Percentiles rank a stretch among this genome's conserved stretches.
Conservation (phyloP, 2,329 filamentous ascomycete species). For the Alternaria solani region DNA sequence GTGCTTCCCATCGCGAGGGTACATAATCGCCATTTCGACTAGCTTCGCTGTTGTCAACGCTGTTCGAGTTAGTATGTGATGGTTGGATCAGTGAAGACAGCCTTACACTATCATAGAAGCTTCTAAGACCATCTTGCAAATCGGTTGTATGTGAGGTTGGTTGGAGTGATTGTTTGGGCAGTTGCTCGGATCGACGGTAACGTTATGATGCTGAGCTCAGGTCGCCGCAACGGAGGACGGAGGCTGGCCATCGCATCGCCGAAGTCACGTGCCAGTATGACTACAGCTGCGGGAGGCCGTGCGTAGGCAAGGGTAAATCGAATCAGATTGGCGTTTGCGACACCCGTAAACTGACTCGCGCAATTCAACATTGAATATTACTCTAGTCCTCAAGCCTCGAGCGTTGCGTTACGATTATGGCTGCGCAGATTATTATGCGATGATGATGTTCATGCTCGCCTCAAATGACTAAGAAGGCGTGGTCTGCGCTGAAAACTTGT, state of each 20-base stretch:
- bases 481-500: neutral
- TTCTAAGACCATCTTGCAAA: constrained; percentile 90
- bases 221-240: constrained; percentile 32
- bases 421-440: neutral
- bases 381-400: neutral
- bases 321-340: constrained; percentile 1
- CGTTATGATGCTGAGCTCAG: constrained; percentile 31
- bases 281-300: constrained; percentile 14
- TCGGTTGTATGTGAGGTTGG: constrained; percentile 11
- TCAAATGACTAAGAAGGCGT: neutral
- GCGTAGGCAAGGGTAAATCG: neutral
- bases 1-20: constrained; percentile 94
- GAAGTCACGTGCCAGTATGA: constrained; percentile 7
- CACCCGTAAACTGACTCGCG: constrained; percentile 3
- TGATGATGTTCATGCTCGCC: neutral
- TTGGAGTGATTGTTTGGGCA: constrained; percentile 11
- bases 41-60: constrained; percentile 98
- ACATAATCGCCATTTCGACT: constrained; percentile 94
- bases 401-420: neutral
- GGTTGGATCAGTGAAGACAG: constrained; percentile 23
- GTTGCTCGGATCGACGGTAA: constrained; percentile 23
- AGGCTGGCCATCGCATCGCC: constrained; percentile 20
- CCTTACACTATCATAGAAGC: constrained; percentile 92
- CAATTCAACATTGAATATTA: neutral
- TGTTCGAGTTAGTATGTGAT: constrained; percentile 46